Conservation (phyloP, 768 basidiomycete species). For the Lactifluus volemus region DNA sequence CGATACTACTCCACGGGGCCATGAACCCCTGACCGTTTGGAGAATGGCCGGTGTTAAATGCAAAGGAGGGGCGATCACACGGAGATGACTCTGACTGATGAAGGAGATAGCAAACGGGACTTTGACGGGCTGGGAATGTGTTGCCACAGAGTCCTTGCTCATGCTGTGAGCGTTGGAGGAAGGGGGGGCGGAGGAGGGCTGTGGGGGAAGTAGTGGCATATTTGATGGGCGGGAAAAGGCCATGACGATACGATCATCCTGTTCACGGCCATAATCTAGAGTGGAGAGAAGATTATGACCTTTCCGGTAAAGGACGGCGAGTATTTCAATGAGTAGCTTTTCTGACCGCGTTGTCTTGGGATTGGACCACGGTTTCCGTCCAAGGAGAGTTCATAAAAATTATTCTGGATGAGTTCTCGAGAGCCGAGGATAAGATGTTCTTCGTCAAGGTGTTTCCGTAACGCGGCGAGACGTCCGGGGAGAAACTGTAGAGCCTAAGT, state of each 20-base stretch:
- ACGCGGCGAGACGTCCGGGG: constrained; percentile 40
- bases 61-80: constrained; percentile 70
- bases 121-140: constrained; percentile 3
- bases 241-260: constrained; percentile 62
- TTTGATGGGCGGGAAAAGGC: constrained; percentile 51
- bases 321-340: constrained; percentile 58
- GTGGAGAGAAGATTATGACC: constrained; percentile 58
- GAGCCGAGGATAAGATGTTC: constrained; percentile 35
- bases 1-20: constrained; percentile 71
- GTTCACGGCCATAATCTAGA: constrained; percentile 70
- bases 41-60: constrained; percentile 71
- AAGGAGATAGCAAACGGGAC: constrained; percentile 65
- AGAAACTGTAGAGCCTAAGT: constrained; percentile 65
- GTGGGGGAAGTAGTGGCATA: constrained; percentile 24
- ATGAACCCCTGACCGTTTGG: constrained; percentile 67
- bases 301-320: constrained; percentile 51
- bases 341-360: constrained; percentile 59
- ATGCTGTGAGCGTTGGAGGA: constrained; percentile 24
- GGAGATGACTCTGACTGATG: constrained; percentile 53
- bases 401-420: constrained; percentile 48
- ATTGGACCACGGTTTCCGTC: constrained; percentile 63
- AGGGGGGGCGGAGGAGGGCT: constrained; percentile 9
- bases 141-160: constrained; percentile 14
- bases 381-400: constrained; percentile 57
- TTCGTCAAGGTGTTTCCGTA: constrained; percentile 49